These are phyloP conservation scores for Aureobasidium subglaciale DNA, from an alignment of 2,329 filamentous ascomycete genomes.

Conservation along the genomic window DNA sequence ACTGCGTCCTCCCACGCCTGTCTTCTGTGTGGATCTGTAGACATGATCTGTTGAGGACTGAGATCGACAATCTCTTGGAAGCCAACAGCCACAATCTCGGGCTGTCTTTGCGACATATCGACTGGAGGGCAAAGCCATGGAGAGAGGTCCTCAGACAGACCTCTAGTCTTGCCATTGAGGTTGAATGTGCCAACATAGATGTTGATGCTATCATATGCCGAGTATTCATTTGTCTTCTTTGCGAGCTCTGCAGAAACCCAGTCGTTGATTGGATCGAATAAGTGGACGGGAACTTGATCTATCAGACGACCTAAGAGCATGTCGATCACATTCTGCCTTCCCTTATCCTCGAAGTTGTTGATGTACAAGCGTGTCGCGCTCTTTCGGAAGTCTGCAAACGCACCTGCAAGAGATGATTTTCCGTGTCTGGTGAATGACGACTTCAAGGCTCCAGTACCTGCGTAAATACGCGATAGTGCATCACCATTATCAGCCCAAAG, in stretches of 20 bases:
- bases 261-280: slow-evolving; percentile 94
- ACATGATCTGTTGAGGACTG: slow-evolving; percentile 98
- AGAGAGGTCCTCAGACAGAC: slow-evolving; percentile 70
- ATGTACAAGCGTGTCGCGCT: slow-evolving; percentile 91
- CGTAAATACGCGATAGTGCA: slow-evolving; percentile 88
- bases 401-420: slow-evolving; percentile 91
- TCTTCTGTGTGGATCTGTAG: slow-evolving; percentile 81
- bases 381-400: slow-evolving; percentile 90
- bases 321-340: slow-evolving; percentile 88
- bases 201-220: slow-evolving; percentile 63
- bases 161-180: slow-evolving; percentile 77
- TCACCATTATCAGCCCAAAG: slow-evolving; percentile 98
- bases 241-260: slow-evolving; percentile 71
- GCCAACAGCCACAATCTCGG: slow-evolving; percentile 81
- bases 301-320: slow-evolving; percentile 83
- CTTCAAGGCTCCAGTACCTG: slow-evolving; percentile 90
- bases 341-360: slow-evolving; percentile 95
- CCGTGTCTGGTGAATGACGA: slow-evolving; percentile 89
- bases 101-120: slow-evolving; percentile 52
- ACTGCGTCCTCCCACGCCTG: slow-evolving; percentile 83
- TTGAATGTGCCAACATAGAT: slow-evolving; percentile 92
- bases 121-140: slow-evolving; percentile 73
- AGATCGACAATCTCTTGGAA: slow-evolving; percentile 99
- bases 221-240: slow-evolving; percentile 62
- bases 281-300: slow-evolving; percentile 72